phyloP scores from a whole-genome alignment of 148 eudicot genomes.

The Drosera capensis region DNA sequence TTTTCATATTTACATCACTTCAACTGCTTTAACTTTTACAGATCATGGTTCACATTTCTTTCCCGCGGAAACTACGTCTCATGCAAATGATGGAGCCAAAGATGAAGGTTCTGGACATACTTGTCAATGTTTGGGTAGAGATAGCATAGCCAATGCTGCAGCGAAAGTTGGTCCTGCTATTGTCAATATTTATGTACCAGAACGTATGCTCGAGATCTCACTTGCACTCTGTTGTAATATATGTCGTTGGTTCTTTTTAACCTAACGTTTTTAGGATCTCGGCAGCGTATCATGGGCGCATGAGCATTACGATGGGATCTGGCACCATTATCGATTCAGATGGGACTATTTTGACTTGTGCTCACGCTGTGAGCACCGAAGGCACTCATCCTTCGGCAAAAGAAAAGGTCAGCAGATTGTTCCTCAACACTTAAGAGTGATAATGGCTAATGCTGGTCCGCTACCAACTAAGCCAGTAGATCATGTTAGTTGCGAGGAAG shows the following conservation, averaged over 20 bases:
- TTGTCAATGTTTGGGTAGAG: constrained; percentile 49
- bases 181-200: constrained; percentile 69
- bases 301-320: constrained; percentile 31
- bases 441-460: too few relatives aligned
- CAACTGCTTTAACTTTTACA: constrained; percentile 27
- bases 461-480: too few relatives aligned
- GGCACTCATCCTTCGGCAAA: constrained; percentile 37
- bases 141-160: constrained; percentile 80
- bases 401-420: constrained; percentile 45
- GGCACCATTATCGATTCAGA: constrained; percentile 60
- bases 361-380: constrained; percentile 58
- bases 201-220: constrained; percentile 29
- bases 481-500: too few relatives aligned
- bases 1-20: background rate
- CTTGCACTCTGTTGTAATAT: too few relatives aligned
- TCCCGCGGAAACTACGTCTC: constrained; percentile 29
- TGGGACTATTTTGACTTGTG: constrained; percentile 65
- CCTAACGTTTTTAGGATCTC: too few relatives aligned
- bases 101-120: constrained; percentile 28
- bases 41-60: constrained; percentile 25
- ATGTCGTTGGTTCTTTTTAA: too few relatives aligned
- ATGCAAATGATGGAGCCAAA: constrained; percentile 24
- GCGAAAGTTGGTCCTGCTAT: constrained; percentile 89
- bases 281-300: too few relatives aligned
- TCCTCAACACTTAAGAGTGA: too few relatives aligned